Evolutionary conservation across 2,329 filamentous ascomycete species (phyloP).

Genomic region (Botrytis byssoidea): DNA sequence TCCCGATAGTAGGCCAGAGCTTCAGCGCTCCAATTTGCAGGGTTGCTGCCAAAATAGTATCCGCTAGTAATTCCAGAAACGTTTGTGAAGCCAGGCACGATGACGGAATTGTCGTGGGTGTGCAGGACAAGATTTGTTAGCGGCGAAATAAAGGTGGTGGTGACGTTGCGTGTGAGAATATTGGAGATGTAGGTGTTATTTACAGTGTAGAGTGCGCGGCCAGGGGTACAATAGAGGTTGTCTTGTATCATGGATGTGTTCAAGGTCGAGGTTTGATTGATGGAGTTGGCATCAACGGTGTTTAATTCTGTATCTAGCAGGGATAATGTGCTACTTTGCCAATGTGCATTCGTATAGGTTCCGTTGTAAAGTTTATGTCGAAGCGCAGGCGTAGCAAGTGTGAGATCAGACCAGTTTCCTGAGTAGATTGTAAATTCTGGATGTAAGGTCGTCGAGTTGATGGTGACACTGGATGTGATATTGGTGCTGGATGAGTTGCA

Average conservation of each 20-base stretch:
- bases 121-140: conserved; percentile 21
- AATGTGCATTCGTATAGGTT: not conserved
- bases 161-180: conserved; percentile 18
- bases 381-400: not conserved
- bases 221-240: conserved; percentile 24
- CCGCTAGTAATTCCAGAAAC: not conserved
- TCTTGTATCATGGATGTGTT: conserved; percentile 15
- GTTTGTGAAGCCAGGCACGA: conserved; percentile 22
- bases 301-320: not conserved
- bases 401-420: not conserved
- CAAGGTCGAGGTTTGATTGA: not conserved
- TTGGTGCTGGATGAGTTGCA: conserved; percentile 20
- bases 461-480: not conserved
- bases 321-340: conserved; percentile 2
- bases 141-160: not conserved
- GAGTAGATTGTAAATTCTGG: not conserved
- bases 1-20: conserved; percentile 25
- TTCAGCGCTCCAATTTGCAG: conserved; percentile 27
- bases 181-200: conserved; percentile 27
- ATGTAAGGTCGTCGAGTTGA: not conserved
- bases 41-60: conserved; percentile 14
- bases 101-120: conserved; percentile 16
- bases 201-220: conserved; percentile 27
- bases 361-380: not conserved
- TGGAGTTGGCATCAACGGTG: not conserved